Conservation (phyloP, 2,329 filamentous ascomycete genomes). For the Diaporthe ilicicola region DNA sequence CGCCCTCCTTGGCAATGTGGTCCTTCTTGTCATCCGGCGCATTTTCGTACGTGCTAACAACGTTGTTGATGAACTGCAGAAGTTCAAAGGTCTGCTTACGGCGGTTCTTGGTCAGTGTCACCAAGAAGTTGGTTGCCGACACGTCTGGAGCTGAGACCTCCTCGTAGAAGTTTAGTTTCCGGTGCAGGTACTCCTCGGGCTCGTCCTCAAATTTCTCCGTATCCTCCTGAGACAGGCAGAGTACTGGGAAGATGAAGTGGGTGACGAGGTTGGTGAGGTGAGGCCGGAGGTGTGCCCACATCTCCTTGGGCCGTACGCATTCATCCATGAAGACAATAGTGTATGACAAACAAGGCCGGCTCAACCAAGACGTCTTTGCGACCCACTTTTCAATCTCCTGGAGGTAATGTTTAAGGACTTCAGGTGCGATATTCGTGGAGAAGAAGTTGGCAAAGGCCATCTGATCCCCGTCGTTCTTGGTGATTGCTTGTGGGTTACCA, state of each 20-base stretch:
- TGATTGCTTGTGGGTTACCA: constrained; percentile 82
- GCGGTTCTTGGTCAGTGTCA: constrained; percentile 91
- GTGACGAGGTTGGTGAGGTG: constrained; percentile 93
- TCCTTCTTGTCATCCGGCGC: constrained; percentile 90
- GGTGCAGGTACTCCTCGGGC: constrained; percentile 94
- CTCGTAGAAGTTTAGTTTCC: constrained; percentile 97
- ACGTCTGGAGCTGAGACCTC: constrained; percentile 96
- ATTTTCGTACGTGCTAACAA: constrained; percentile 91
- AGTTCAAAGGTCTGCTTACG: constrained; percentile 97
- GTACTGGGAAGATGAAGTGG: constrained; percentile 93
- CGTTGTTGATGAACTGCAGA: constrained; percentile 91
- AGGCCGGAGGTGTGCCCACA: constrained; percentile 93
- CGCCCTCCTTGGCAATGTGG: constrained; percentile 94
- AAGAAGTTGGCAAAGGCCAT: constrained; percentile 89
- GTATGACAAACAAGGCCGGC: constrained; percentile 91
- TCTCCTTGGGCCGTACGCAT: constrained; percentile 95
- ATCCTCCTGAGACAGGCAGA: constrained; percentile 92
- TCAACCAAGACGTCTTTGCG: constrained; percentile 91
- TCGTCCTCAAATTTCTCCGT: constrained; percentile 93
- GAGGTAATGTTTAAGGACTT: constrained; percentile 95
- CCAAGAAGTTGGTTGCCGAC: constrained; percentile 94
- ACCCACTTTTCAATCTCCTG: constrained; percentile 98
- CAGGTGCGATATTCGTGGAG: constrained; percentile 88
- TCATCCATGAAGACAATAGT: constrained; percentile 96
- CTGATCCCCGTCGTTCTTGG: constrained; percentile 76